These are phyloP conservation scores for Shiraia sp. DNA, from an alignment of 2,329 filamentous ascomycete genomes.

Conservation along the genomic window DNA sequence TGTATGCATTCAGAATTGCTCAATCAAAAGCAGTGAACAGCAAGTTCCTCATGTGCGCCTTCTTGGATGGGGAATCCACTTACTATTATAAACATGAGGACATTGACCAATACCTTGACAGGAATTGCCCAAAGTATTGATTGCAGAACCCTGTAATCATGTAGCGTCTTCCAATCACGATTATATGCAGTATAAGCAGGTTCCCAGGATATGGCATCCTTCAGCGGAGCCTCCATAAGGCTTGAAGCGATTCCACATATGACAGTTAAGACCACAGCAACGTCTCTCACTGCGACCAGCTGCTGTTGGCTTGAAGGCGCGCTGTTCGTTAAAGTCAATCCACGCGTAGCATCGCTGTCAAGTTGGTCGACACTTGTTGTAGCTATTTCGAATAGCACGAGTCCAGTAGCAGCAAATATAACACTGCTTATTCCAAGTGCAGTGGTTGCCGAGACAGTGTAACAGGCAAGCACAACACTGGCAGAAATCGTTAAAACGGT, in stretches of 20 bases:
- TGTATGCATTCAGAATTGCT: slow-evolving; percentile 18
- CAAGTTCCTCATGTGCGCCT: no score
- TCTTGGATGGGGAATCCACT: slow-evolving; percentile 17
- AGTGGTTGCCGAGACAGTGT: slow-evolving; percentile 38
- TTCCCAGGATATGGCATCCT: slow-evolving; percentile 32
- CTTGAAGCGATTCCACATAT: slow-evolving; percentile 33
- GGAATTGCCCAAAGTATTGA: slow-evolving; percentile 32
- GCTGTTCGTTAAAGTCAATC: slow-evolving; percentile 41
- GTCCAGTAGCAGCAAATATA: slow-evolving; percentile 45
- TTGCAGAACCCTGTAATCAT: slow-evolving; percentile 29
- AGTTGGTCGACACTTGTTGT: slow-evolving; percentile 29
- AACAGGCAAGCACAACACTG: slow-evolving; percentile 39
- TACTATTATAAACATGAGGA: slow-evolving; percentile 38
- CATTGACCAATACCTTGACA: slow-evolving; percentile 28
- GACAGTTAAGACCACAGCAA: slow-evolving; percentile 28
- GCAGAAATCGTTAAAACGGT: slow-evolving; percentile 42
- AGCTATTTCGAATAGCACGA: slow-evolving; percentile 48
- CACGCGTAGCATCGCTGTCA: slow-evolving; percentile 26
- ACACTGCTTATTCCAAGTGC: slow-evolving; percentile 49
- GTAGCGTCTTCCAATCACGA: slow-evolving; percentile 33
- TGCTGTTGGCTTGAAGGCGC: slow-evolving; percentile 29
- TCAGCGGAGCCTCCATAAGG: slow-evolving; percentile 34
- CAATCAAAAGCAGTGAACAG: background rate
- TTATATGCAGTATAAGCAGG: slow-evolving; percentile 25
- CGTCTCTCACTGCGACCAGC: slow-evolving; percentile 34